These are phyloP conservation scores for Tetradesmus lagerheimii DNA, from an alignment of 139 green algal genomes.

Conservation along the genomic window DNA sequence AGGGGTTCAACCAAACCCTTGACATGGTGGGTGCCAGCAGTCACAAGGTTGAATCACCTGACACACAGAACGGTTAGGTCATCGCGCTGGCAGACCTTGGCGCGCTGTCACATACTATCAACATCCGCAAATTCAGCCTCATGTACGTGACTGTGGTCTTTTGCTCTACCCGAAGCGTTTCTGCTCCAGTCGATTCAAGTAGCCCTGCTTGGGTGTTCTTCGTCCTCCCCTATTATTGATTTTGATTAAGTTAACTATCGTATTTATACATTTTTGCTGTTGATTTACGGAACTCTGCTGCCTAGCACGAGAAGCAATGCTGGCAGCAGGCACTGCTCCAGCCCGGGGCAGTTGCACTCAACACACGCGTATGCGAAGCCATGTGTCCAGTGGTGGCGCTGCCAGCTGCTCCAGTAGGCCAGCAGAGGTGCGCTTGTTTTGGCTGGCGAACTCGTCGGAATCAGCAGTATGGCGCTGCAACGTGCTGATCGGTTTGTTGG, in stretches of 20 bases:
- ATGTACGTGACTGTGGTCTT: background rate
- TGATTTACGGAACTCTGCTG: background rate
- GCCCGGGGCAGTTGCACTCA: background rate
- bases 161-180: background rate
- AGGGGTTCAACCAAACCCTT: too few relatives aligned
- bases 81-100: background rate
- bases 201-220: background rate
- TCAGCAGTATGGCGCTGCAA: background rate
- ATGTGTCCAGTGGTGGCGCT: conserved; percentile 16
- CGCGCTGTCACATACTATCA: background rate
- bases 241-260: background rate
- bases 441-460: background rate
- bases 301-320: background rate
- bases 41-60: background rate
- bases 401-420: background rate
- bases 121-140: background rate
- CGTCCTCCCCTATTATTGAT: background rate
- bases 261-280: background rate
- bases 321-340: background rate
- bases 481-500: background rate
- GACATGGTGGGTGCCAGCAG: background rate
- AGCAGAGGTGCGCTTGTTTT: conserved; percentile 3
- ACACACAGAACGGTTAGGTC: background rate
- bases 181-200: background rate
- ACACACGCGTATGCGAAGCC: background rate